Evolutionary conservation across 164 flowering plant species (phyloP), one percentile per base, ranked within the genome.

Genomic region (Nymphaea thermarum): DNA sequence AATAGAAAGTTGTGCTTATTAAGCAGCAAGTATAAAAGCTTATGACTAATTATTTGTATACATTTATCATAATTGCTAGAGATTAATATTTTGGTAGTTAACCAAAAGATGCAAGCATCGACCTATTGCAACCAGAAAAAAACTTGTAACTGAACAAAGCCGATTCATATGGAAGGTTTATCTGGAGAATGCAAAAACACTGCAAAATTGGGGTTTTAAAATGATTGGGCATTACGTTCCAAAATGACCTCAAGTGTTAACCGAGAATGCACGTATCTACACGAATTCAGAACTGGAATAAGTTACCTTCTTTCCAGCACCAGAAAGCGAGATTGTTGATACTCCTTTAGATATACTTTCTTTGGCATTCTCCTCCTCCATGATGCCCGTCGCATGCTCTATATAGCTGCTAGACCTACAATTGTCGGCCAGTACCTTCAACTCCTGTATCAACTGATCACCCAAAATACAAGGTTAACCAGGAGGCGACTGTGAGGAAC

Each of bases 361-460:
- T 11, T 89, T 89, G 73, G 82, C 91, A 72, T 88, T 88, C 77
- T 81, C 83, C 77, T 83, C 91, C 70, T 91, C 99, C 77, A 92
- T 79, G 59, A 95, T 83, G 63, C 89, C 96, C 25, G 77, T 75
- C 25, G 99, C 99, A 77, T 95, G 99, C 81, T 95, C 99, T 71
- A 95, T 82, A 75, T 96, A 95, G 73, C 82, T 87, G 73, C 78
- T 84, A 44, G 94, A 85, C 78, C 98, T 83, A 77, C 97, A 82
- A 47, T 86, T 79, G 16, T 80, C 74, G 60, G 65, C 73, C 57
- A 95, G 74, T 15, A 63, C 74, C 81, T 85, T 81, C 85, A 95
- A 79, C 66, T 90, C 96, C 75, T 83, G 80, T 70, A 86, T 68
- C n/a, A 16, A 77, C 98, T 93, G 90, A 44, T 4, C 72, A 67